Conservation (phyloP, 371 early-diverging fungal genomes). For the Actinomortierella wolfii region DNA sequence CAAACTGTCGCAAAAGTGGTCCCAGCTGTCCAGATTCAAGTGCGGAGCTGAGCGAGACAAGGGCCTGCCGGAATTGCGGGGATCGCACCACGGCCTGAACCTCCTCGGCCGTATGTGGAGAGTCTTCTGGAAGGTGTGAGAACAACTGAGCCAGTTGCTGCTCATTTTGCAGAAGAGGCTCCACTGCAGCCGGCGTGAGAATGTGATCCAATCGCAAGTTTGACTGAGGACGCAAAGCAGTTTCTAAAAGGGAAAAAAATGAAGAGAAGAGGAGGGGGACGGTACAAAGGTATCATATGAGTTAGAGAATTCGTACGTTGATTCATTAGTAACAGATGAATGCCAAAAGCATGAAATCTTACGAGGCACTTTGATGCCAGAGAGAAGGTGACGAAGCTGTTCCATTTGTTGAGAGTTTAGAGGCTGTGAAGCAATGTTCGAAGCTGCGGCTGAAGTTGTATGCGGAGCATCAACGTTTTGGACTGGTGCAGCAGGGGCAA, state of each 20-base stretch:
- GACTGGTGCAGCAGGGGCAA: conserved; percentile 31
- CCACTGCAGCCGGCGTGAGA: conserved; percentile 56
- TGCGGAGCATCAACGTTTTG: not conserved
- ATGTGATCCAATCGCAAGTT: conserved; percentile 53
- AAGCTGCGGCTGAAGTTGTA: not conserved
- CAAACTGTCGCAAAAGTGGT: conserved; percentile 66
- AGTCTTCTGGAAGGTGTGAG: conserved; percentile 64
- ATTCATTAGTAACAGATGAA: too few relatives aligned
- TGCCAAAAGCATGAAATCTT: conserved; percentile 3
- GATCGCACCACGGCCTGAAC: conserved; percentile 64
- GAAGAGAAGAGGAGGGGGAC: not conserved
- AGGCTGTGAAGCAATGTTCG: not conserved
- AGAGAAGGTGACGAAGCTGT: conserved; percentile 35
- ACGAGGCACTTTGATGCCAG: conserved; percentile 43
- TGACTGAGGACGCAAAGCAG: not conserved
- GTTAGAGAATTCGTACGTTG: not conserved
- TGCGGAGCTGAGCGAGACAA: conserved; percentile 65
- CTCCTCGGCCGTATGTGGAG: conserved; percentile 54
- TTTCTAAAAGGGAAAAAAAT: not conserved
- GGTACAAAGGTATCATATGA: too few relatives aligned
- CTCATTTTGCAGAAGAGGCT: conserved; percentile 60
- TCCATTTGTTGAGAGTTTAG: conserved; percentile 38
- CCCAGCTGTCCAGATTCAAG: conserved; percentile 74
- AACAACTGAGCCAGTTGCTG: conserved; percentile 61
- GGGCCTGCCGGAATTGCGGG: conserved; percentile 74